phyloP scores from a whole-genome alignment of 2,329 filamentous ascomycete species.

The Pseudogymnoascus sp. region DNA sequence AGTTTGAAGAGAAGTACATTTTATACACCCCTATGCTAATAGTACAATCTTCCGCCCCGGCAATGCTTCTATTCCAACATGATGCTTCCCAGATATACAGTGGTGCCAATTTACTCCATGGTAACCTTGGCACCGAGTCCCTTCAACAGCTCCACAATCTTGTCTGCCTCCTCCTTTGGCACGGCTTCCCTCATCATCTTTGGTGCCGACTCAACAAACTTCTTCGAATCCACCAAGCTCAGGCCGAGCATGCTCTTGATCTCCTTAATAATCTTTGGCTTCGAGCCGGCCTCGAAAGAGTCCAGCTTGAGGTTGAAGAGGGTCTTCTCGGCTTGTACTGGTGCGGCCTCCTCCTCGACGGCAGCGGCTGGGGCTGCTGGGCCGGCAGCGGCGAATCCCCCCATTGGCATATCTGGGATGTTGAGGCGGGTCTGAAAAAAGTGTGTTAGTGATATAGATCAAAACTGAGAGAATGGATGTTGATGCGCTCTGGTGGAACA shows the following conservation, averaged over 20 bases:
- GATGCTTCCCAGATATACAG: conserved; percentile 6
- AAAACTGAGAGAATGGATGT: not conserved
- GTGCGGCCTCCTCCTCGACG: conserved; percentile 81
- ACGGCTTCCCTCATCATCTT: conserved; percentile 99
- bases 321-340: conserved; percentile 87
- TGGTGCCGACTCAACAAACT: conserved; percentile 96
- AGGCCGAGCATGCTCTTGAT: conserved; percentile 92
- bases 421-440: conserved; percentile 71
- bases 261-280: conserved; percentile 99
- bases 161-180: conserved; percentile 97
- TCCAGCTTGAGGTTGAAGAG: conserved; percentile 94
- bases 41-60: conserved; percentile 23
- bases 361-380: conserved; percentile 53
- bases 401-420: conserved; percentile 94
- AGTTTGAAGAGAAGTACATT: conserved; percentile 18
- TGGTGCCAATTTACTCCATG: conserved; percentile 53
- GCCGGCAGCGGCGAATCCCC: conserved; percentile 66
- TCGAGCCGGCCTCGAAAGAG: conserved; percentile 77
- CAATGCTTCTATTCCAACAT: conserved; percentile 14
- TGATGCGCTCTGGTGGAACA: not conserved
- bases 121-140: conserved; percentile 77
- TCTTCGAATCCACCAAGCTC: conserved; percentile 98
- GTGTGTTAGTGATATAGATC: conserved; percentile 9
- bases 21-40: conserved; percentile 29
- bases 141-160: conserved; percentile 94